Evolutionary conservation across 192 early-diverging fungal genomes (phyloP).

Genomic region (Podochytrium sp.): DNA sequence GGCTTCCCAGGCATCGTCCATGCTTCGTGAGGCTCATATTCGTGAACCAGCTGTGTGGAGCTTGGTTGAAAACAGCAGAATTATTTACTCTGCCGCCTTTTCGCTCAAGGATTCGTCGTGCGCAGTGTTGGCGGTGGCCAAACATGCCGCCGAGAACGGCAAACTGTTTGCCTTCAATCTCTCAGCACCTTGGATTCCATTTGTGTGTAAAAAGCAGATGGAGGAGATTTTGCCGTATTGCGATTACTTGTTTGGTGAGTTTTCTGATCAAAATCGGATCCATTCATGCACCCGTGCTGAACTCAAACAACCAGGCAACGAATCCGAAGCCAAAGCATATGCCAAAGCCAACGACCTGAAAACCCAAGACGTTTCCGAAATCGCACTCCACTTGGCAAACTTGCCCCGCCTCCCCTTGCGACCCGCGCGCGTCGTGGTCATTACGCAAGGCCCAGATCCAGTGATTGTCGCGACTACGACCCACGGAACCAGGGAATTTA

Average conservation of each 20-base stretch:
- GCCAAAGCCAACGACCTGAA: slow-evolving; percentile 63
- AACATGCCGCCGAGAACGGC: slow-evolving; percentile 72
- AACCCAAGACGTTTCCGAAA: slow-evolving; percentile 68
- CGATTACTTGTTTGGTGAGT: slow-evolving; percentile 75
- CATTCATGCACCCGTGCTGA: not conserved
- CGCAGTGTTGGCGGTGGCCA: slow-evolving; percentile 74
- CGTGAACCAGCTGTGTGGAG: slow-evolving; percentile 70
- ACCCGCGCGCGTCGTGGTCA: slow-evolving; percentile 72
- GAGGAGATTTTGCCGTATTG: slow-evolving; percentile 74
- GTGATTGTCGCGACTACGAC: slow-evolving; percentile 57
- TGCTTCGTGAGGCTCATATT: slow-evolving; percentile 5
- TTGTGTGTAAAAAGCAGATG: slow-evolving; percentile 76
- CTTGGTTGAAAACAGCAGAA: slow-evolving; percentile 73
- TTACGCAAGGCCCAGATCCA: slow-evolving; percentile 76
- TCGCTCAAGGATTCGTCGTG: slow-evolving; percentile 79
- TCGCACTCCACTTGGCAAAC: slow-evolving; percentile 74
- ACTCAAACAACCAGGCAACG: slow-evolving; percentile 54
- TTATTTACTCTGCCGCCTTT: slow-evolving; percentile 84
- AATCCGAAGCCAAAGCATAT: slow-evolving; percentile 79
- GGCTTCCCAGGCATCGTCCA: not conserved
- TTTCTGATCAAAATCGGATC: not conserved
- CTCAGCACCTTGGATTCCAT: slow-evolving; percentile 82
- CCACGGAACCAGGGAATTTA: slow-evolving; percentile 51
- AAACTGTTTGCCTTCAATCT: slow-evolving; percentile 85
- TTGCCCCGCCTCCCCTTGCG: slow-evolving; percentile 67